Base-by-base conservation (phyloP, 345 rosid genomes). In the Citrus cavaleriei region DNA sequence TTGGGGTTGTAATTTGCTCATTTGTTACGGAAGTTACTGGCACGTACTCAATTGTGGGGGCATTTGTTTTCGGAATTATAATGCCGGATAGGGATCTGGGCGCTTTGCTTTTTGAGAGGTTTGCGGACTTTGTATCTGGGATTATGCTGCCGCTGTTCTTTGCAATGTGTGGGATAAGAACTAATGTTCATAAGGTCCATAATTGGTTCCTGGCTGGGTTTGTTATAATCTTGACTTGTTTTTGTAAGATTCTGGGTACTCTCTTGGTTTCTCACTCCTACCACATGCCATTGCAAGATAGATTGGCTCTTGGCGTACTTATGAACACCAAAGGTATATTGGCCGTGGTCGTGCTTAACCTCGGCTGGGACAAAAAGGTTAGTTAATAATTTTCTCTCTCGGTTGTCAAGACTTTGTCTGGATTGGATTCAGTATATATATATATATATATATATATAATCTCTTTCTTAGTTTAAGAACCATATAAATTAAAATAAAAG, bases 311-410 rank as follows among this genome's bases (percentile, higher is more conserved):
- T 16, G 92, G 90, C 30, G 59, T 86, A 14, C 88, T 89, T 49
- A 84, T 84, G 90, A 91, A 91, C 82, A 78, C 89, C 62, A 91
- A 89, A 74, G 92, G 92, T 2, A 81, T 87, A 38, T 57, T 87
- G 59, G 85, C 82, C 6, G 10, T 87, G 24, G 57, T 84, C 54
- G 16, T 88, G 61, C 88, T 89, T 46, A 83, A 82, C 68, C 64
- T 81, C 54, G 90, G 87, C 22, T 78, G 70, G 77, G 88, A 82
- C 62, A 60, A 75, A 57, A 34, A 6, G 83, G 89, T 85, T 27
- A 13, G 35, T 28, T 27, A 10, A 30, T 62, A 27, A 14, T 13
- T 46, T 46, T 46, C 18, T 46, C 51, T 46, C 51, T 10, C 5
- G 51, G 18, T 46, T 3, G 16, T 13, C 51, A 46, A 46, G 51